These are phyloP conservation scores for Acanthamoeba castellanii DNA, from an alignment of 208 protist species.

Conservation along the genomic window DNA sequence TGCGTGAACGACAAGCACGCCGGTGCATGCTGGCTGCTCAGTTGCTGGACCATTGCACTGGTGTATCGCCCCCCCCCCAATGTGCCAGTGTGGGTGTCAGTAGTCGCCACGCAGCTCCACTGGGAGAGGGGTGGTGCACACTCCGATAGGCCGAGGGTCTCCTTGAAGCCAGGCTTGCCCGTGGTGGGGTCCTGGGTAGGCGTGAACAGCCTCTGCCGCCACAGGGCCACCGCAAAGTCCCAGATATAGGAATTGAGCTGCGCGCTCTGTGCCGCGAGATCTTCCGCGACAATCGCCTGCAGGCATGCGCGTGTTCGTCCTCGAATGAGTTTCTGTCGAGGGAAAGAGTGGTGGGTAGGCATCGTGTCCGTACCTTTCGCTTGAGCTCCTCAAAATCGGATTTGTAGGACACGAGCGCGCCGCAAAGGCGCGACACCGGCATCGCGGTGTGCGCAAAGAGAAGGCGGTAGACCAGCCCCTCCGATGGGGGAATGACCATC, in stretches of 20 bases:
- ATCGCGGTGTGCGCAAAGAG: conserved; percentile 38
- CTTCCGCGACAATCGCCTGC: neutral
- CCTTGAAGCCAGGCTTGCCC: neutral
- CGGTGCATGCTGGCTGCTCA: neutral
- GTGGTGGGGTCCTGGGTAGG: neutral
- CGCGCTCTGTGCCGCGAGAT: neutral
- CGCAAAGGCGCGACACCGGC: conserved; percentile 34
- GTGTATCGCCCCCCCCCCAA: neutral
- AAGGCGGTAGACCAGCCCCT: conserved; percentile 20
- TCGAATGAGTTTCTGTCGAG: neutral
- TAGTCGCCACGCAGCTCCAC: neutral
- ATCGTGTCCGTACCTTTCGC: neutral
- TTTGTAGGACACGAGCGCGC: conserved; percentile 17
- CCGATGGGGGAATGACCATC: conserved; percentile 40
- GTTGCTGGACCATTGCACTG: neutral
- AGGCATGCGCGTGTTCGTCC: neutral
- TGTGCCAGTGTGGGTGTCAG: neutral
- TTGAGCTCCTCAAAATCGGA: conserved; percentile 30
- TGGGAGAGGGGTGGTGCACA: neutral
- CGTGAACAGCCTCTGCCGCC: conserved; percentile 32
- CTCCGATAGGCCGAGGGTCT: neutral
- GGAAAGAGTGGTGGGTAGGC: neutral
- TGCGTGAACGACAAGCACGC: conserved; percentile 49
- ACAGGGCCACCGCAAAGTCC: conserved; percentile 59
- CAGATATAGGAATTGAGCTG: conserved; percentile 67